Base-by-base conservation (phyloP, 805 yeast genomes). In the Metschnikowia matae region DNA sequence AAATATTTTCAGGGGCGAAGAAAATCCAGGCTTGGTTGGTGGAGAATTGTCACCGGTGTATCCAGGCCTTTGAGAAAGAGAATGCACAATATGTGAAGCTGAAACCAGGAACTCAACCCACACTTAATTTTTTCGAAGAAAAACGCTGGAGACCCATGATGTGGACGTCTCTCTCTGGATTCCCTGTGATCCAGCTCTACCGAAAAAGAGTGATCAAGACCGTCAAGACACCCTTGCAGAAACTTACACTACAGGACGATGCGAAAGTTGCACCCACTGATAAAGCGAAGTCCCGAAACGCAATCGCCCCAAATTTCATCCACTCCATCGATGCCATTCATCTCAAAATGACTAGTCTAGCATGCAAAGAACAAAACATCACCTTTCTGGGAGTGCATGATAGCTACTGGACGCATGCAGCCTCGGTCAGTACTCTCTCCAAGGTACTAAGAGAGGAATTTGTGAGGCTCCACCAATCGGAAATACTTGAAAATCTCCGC, bases 311-410 rank as follows among this genome's bases (percentile, higher is more conserved):
- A 3, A 74, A 74, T 48, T 73, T 69, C 53, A 67, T 74, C 40
- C 78, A 74, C 51, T 71, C 75, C 10, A 50, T 73, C 10, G 78
- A 74, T 52, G 66, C 77, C 2, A 59, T 65, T 3, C 78, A 74
- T 51, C 60, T 74, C 61, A 50, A 62, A 26, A 63, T 72, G 67
- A 71, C 77, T 1, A 59, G 69, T 38, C 42, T 64, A 31, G 61
- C 61, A 4, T 65, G 69, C 8, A 43, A 56, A 7, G 20, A 43
- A 3, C 44, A 46, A 2, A 48, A 47, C 1, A 55, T 72, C 15
- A 55, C 67, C 4, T 73, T 73, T 57, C 71, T 62, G 0, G 63
- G 74, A 0, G 75, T 74, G 6, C 78, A 74, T 53, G 78, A 73
- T 54, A 71, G 75, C 15, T 74, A 62, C 52, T 74, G 78, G 78